A percentile compares a stretch with the other conserved stretches of the same genome.
Conservation (phyloP, 305 asterid species). For the Caryopteris hybrid region DNA sequence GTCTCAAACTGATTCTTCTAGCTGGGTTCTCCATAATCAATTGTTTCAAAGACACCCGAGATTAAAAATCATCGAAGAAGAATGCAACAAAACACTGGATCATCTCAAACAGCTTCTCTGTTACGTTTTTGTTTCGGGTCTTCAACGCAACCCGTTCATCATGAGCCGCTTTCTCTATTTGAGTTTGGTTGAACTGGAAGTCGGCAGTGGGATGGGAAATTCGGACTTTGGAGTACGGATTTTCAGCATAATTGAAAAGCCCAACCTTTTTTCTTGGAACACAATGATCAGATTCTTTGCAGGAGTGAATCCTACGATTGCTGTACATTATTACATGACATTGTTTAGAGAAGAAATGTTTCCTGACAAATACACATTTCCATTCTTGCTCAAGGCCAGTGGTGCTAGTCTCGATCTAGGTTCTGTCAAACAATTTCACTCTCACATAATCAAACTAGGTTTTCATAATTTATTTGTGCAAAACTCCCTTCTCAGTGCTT, state of each 20-base stretch:
- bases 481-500: slow-evolving; percentile 30
- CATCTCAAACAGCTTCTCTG: slow-evolving; percentile 32
- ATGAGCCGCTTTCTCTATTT: slow-evolving; percentile 43
- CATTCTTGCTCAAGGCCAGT: slow-evolving; percentile 48
- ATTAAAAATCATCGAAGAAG: slow-evolving; percentile 27
- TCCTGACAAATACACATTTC: slow-evolving; percentile 45
- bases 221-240: slow-evolving; percentile 30
- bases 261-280: slow-evolving; percentile 52
- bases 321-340: slow-evolving; percentile 27
- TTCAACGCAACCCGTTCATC: slow-evolving; percentile 43
- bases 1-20: slow-evolving; percentile 10
- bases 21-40: slow-evolving; percentile 46
- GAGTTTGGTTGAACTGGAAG: slow-evolving; percentile 31
- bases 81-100: slow-evolving; percentile 24
- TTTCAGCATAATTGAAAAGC: slow-evolving; percentile 29
- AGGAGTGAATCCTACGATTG: slow-evolving; percentile 6
- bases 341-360: slow-evolving; percentile 24
- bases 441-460: slow-evolving; percentile 30
- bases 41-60: slow-evolving; percentile 45
- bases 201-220: background rate
- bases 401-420: slow-evolving; percentile 22
- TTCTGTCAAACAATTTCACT: slow-evolving; percentile 30
- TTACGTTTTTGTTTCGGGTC: slow-evolving; percentile 39
- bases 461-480: slow-evolving; percentile 25
- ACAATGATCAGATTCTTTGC: slow-evolving; percentile 51